phyloP scores from a whole-genome alignment of 441 rosid species.

The Euphorbia schlechtendalii region DNA sequence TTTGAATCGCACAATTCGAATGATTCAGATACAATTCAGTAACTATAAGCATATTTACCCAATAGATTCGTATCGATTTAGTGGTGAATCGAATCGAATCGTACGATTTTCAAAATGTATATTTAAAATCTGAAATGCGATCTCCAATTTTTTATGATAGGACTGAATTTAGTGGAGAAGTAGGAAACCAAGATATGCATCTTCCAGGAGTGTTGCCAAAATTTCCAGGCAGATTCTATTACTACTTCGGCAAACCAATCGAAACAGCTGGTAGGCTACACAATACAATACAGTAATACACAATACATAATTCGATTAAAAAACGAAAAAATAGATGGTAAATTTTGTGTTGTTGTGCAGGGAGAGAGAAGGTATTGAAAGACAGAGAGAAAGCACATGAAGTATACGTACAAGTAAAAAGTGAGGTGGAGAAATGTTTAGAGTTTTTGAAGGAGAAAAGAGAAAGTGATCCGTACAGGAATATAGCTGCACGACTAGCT shows the following conservation, averaged over 20 bases:
- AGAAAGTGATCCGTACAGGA: constrained; percentile 65
- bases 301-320: too few species aligned
- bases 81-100: too few species aligned
- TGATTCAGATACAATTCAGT: too few species aligned
- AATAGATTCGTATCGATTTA: too few species aligned
- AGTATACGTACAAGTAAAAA: constrained; percentile 58
- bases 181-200: constrained; percentile 60
- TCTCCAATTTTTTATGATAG: constrained; percentile 22
- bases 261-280: constrained; percentile 43
- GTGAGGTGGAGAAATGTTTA: constrained; percentile 60
- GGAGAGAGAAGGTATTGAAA: constrained; percentile 47
- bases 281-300: too few species aligned
- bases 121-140: too few species aligned
- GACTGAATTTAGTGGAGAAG: constrained; percentile 48
- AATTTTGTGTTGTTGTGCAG: constrained; percentile 23
- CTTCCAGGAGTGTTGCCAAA: constrained; percentile 63
- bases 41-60: too few species aligned
- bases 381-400: constrained; percentile 57
- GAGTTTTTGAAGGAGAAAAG: constrained; percentile 57
- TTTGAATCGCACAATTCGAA: too few species aligned
- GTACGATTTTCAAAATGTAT: too few species aligned
- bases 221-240: constrained; percentile 76
- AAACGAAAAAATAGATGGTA: too few species aligned
- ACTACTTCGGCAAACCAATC: constrained; percentile 63
- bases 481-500: constrained; percentile 41